Percentiles rank a stretch among this genome's conserved stretches.
Conservation (phyloP, 1,284 basidiomycete genomes). For the Cerioporus squamosus region DNA sequence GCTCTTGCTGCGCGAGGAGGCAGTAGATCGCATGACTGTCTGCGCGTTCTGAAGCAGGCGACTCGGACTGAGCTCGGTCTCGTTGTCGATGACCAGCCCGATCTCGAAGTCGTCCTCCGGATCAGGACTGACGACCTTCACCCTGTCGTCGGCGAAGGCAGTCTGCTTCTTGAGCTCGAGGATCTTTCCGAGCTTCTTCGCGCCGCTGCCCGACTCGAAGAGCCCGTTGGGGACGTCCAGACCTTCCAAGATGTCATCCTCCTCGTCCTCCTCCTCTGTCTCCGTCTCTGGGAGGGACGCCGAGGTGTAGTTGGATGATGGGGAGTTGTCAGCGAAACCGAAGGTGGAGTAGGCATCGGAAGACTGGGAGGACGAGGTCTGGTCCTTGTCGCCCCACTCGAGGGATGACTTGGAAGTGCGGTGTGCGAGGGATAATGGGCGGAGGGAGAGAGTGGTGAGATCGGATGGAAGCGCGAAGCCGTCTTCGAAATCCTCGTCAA, state of each 20-base stretch:
- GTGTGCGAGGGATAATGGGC: constrained; percentile 70
- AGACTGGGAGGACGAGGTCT: constrained; percentile 79
- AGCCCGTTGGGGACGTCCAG: constrained; percentile 74
- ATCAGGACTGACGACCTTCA: constrained; percentile 60
- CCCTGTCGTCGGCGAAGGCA: constrained; percentile 47
- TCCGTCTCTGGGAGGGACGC: constrained; percentile 71
- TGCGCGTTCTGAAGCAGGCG: constrained; percentile 63
- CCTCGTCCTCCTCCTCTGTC: constrained; percentile 67
- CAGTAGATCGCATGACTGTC: constrained; percentile 44
- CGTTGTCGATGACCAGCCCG: constrained; percentile 80
- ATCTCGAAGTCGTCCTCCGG: constrained; percentile 83
- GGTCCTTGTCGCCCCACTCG: constrained; percentile 83
- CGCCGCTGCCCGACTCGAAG: constrained; percentile 71
- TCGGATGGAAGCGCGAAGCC: constrained; percentile 79
- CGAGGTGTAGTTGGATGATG: constrained; percentile 72
- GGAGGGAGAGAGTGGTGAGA: constrained; percentile 77
- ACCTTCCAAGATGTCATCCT: constrained; percentile 77
- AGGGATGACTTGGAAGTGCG: constrained; percentile 79
- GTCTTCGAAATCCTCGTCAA: constrained; percentile 40
- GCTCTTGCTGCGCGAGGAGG: constrained; percentile 46
- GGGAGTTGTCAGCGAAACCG: constrained; percentile 71
- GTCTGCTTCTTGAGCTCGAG: constrained; percentile 77
- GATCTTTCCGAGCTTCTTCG: constrained; percentile 69
- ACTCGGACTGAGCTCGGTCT: constrained; percentile 78
- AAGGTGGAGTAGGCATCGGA: constrained; percentile 81